Evolutionary conservation across 768 basidiomycete genomes (phyloP).

Genomic region (Cystofilobasidium macerans): DNA sequence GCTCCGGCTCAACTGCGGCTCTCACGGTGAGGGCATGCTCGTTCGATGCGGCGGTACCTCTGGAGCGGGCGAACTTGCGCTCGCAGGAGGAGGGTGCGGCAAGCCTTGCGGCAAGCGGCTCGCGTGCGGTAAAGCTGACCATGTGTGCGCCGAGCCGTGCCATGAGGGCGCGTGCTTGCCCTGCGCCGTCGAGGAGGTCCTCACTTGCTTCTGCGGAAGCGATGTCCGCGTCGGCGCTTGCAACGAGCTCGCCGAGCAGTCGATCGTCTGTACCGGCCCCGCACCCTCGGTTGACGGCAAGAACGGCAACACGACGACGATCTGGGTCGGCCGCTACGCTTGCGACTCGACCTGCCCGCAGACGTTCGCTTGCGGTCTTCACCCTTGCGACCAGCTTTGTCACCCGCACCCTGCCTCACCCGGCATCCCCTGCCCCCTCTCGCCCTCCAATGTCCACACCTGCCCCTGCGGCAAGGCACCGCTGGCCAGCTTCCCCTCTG

Average conservation of each 20-base stretch:
- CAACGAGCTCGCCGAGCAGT: constrained; percentile 41
- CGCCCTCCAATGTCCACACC: constrained; percentile 54
- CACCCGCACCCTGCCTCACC: constrained; percentile 57
- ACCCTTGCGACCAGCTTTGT: constrained; percentile 46
- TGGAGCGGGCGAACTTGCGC: no score
- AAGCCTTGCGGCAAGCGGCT: constrained; percentile 40
- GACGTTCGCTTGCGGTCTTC: constrained; percentile 63
- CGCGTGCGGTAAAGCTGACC: constrained; percentile 30
- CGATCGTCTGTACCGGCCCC: no score
- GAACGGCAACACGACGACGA: constrained; percentile 15
- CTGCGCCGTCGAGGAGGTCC: constrained; percentile 50
- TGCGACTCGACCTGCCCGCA: constrained; percentile 58
- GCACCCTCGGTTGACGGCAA: no score
- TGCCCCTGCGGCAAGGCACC: constrained; percentile 73
- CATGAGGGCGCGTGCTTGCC: constrained; percentile 63
- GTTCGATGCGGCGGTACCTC: constrained; percentile 55
- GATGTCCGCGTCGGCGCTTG: constrained; percentile 53
- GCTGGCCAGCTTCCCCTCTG: constrained; percentile 41
- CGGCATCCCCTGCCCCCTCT: constrained; percentile 48
- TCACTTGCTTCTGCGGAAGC: constrained; percentile 72
- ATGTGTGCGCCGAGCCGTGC: constrained; percentile 41
- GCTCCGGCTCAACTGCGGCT: constrained; percentile 65
- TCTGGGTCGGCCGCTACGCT: constrained; percentile 57
- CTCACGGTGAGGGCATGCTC: constrained; percentile 51
- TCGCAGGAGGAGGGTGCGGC: constrained; percentile 49